A percentile compares a stretch with the other conserved stretches of the same genome.
phyloP scores from a whole-genome alignment of 2,329 filamentous ascomycete genomes.

The Colletotrichum sp. region DNA sequence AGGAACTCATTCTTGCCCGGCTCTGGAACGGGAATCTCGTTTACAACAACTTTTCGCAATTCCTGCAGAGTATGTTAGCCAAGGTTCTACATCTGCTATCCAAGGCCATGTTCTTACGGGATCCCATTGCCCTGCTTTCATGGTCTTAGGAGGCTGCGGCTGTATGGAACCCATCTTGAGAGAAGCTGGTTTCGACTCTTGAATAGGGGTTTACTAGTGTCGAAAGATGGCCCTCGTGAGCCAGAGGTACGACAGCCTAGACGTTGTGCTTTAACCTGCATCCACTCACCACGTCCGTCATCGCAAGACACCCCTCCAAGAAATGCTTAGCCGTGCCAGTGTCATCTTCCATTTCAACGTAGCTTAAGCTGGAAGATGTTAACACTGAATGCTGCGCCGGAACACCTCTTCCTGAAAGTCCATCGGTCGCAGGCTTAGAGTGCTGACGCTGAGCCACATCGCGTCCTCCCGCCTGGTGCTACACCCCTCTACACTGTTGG shows the following conservation, averaged over 20 bases:
- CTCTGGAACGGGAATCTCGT: constrained; percentile 46
- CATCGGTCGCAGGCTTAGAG: not conserved
- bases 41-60: constrained; percentile 34
- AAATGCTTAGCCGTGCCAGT: not conserved
- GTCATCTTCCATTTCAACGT: not conserved
- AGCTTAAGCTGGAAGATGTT: not conserved
- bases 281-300: not conserved
- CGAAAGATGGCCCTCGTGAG: not conserved
- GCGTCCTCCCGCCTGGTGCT: not conserved
- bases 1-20: constrained; percentile 44
- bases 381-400: not conserved
- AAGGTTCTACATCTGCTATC: not conserved
- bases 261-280: not conserved
- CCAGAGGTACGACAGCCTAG: not conserved
- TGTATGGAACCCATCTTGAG: not conserved
- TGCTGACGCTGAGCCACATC: not conserved
- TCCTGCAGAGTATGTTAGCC: constrained; percentile 9
- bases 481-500: not conserved
- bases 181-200: not conserved
- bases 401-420: not conserved
- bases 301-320: not conserved
- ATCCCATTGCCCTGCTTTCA: constrained; percentile 25
- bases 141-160: not conserved
- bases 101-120: constrained; percentile 9
- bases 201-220: not conserved